Base-by-base conservation (phyloP, 169 alveolate genomes). In the Cryptosporidium bovis region DNA sequence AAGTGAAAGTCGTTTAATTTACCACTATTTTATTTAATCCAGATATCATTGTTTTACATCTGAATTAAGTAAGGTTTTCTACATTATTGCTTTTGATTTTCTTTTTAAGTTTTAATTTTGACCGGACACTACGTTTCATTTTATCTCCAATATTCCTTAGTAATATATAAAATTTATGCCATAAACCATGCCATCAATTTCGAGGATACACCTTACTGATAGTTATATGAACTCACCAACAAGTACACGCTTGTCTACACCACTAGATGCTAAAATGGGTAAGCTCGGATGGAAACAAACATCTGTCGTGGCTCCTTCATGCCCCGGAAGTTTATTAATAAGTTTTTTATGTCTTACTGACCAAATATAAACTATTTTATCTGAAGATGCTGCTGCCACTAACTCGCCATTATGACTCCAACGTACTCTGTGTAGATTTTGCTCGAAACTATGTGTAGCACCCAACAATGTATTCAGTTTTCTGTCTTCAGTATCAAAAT, bases 351-450 rank as follows among this genome's bases (percentile, higher is more conserved):
- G 64, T 15, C 55, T 77, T 13, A 62, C 71, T 1, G 87, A 77
- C 87, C 87, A 77, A 40, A 77, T 77, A 40, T 77, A 77, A 27
- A 77, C 58, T 6, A 60, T 48, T 34, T 58, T 3, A 60, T 77
- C 87, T 10, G 87, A 77, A 15, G 87, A 77, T 33, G 87, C 87
- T 7, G 87, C 87, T 7, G 87, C 87, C 20, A 77, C 29, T 6
- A 77, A 51, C 58, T 77, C 87, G 1, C 87, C 87, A n/a, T 77
- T 71, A 27, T 20, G 34, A 36, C 31, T 77, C 87, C 87, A 77
- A 8, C 87, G 58, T 15, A 29, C 87, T 40, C 87, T 77, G 40
- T 77, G 87, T 20, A 77, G 64, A 77, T 58, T 60, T 34, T 31
- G 16, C 46, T 77, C 87, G 16, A 77, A 77, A 16, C 55, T 60